Evolutionary conservation across 2,329 filamentous ascomycete genomes (phyloP).

Genomic region (Epichloe gansuensis): DNA sequence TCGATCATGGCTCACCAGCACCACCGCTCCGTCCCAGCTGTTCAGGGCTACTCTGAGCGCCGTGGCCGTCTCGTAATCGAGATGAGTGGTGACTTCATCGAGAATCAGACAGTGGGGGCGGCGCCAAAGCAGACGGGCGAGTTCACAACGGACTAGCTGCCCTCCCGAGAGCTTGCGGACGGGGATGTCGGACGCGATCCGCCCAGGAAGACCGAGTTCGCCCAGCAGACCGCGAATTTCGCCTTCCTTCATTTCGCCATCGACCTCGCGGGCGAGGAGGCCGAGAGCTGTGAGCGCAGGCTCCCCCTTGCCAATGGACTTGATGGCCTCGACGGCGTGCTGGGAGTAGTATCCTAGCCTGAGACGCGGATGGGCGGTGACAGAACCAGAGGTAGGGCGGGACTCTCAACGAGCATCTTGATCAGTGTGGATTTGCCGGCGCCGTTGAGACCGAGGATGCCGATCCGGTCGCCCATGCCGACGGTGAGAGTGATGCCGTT

Average conservation of each 20-base stretch:
- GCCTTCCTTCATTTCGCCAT: constrained; percentile 46
- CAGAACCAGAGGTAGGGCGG: constrained; percentile 45
- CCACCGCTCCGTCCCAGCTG: constrained; percentile 58
- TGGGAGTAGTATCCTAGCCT: constrained; percentile 69
- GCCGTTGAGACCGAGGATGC: constrained; percentile 68
- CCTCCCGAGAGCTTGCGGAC: constrained; percentile 65
- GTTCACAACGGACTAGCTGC: constrained; percentile 53
- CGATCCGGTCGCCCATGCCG: constrained; percentile 60
- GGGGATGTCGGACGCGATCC: constrained; percentile 59
- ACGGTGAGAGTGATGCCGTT: constrained; percentile 55
- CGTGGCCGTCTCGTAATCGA: constrained; percentile 70
- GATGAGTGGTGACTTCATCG: constrained; percentile 74
- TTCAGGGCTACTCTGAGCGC: constrained; percentile 55
- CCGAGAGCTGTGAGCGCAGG: constrained; percentile 50
- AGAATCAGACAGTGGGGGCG: constrained; percentile 61
- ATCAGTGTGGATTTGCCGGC: constrained; percentile 72
- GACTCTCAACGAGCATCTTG: constrained; percentile 52
- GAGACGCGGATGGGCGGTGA: constrained; percentile 54
- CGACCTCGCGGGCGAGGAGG: constrained; percentile 44
- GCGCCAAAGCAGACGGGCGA: constrained; percentile 56
- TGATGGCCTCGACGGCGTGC: constrained; percentile 59
- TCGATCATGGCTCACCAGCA: constrained; percentile 70
- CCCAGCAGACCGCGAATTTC: constrained; percentile 53
- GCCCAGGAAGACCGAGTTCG: constrained; percentile 56
- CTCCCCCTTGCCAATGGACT: constrained; percentile 35